Percentiles rank a stretch among this genome's conserved stretches.
phyloP scores from a whole-genome alignment of 2,329 filamentous ascomycete genomes.

The Curvularia spicifera region DNA sequence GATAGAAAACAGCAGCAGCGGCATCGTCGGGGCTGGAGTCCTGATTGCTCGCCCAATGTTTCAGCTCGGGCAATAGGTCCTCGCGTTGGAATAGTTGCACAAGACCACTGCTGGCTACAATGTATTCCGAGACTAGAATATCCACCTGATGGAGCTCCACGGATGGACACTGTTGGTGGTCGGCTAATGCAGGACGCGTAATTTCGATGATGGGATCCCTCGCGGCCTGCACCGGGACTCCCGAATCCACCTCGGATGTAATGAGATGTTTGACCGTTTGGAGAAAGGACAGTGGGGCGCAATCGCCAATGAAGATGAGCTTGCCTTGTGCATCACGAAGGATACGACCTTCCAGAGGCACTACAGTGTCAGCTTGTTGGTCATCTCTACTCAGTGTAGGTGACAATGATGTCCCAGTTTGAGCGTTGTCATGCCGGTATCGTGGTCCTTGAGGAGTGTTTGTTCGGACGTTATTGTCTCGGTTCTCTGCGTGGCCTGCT shows the following conservation, averaged over 20 bases:
- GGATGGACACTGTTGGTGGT: constrained; percentile 24
- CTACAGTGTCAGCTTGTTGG: constrained; percentile 51
- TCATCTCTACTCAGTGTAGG: constrained; percentile 40
- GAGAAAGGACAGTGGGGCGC: constrained; percentile 60
- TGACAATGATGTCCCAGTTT: constrained; percentile 24
- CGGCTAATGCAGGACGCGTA: constrained; percentile 31
- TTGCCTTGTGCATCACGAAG: constrained; percentile 61
- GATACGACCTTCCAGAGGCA: constrained; percentile 55
- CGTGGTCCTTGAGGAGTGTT: constrained; percentile 6
- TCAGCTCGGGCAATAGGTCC: constrained; percentile 39
- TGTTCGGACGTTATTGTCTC: constrained; percentile 13
- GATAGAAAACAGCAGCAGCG: constrained; percentile 57
- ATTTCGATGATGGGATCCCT: constrained; percentile 44
- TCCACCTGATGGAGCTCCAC: constrained; percentile 51
- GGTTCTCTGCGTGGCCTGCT: constrained; percentile 7
- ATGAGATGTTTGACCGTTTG: constrained; percentile 61
- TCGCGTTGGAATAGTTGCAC: constrained; percentile 57
- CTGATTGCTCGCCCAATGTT: constrained; percentile 31
- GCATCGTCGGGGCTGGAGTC: constrained; percentile 46
- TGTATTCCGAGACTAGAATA: constrained; percentile 52
- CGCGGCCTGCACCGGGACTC: constrained; percentile 31
- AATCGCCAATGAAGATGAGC: constrained; percentile 62
- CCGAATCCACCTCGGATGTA: constrained; percentile 44
- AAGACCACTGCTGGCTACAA: constrained; percentile 56
- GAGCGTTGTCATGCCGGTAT: constrained; percentile 10